phyloP scores from a whole-genome alignment of 2,329 filamentous ascomycete genomes.

The Tolypocladium guangdongense region DNA sequence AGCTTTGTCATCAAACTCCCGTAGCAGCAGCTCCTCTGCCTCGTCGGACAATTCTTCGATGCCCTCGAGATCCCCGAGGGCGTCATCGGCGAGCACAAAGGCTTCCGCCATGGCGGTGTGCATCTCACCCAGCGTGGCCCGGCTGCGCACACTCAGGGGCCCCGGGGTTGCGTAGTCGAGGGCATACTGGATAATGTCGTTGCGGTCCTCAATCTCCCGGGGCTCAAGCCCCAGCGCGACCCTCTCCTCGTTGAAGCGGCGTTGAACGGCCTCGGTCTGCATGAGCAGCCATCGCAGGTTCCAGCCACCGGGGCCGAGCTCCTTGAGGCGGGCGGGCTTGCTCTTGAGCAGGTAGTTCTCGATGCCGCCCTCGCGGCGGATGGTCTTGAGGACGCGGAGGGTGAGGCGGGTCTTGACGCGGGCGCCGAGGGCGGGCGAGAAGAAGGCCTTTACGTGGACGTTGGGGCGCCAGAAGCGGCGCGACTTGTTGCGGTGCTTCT shows the following conservation, averaged over 20 bases:
- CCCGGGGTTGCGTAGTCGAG: conserved; percentile 31
- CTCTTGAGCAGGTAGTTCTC: conserved; percentile 84
- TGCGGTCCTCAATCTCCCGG: conserved; percentile 22
- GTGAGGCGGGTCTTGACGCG: conserved; percentile 59
- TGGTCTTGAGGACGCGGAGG: conserved; percentile 57
- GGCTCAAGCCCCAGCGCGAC: conserved; percentile 48
- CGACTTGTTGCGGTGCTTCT: conserved; percentile 57
- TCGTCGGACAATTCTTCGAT: conserved; percentile 29
- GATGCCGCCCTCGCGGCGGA: conserved; percentile 78
- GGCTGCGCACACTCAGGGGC: conserved; percentile 22
- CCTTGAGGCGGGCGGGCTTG: conserved; percentile 67
- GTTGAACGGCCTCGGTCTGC: conserved; percentile 58
- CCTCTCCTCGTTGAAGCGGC: conserved; percentile 55
- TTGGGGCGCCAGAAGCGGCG: conserved; percentile 68
- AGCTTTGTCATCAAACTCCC: conserved; percentile 23
- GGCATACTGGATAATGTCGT: conserved; percentile 27
- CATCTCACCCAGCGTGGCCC: conserved; percentile 26
- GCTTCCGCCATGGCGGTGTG: conserved; percentile 29
- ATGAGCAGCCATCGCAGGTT: conserved; percentile 80
- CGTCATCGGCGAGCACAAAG: conserved; percentile 35
- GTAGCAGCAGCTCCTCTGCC: conserved; percentile 20
- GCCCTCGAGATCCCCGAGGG: conserved; percentile 25
- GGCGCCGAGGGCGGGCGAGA: conserved; percentile 48
- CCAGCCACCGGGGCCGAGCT: conserved; percentile 87
- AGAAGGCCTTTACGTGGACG: conserved; percentile 57